Evolutionary conservation across 306 rosid species (phyloP).

Genomic region (Vigna unguiculata): DNA sequence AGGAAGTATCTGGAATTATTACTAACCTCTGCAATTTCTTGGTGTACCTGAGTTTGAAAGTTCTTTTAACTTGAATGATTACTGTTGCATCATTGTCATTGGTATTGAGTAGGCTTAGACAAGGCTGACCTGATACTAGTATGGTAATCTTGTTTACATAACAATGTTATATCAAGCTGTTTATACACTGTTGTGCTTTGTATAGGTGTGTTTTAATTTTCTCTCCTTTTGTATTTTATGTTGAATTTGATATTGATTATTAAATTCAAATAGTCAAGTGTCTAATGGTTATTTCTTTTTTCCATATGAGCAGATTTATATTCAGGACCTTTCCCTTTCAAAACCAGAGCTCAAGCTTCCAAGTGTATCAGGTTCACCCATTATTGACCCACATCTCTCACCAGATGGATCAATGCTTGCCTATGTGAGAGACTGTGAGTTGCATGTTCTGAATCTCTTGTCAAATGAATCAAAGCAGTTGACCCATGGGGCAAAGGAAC

Average conservation of each 20-base stretch:
- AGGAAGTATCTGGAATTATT: conserved; percentile 25
- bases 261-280: conserved; percentile 43
- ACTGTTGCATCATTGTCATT: conserved; percentile 13
- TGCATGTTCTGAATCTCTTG: conserved; percentile 73
- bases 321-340: conserved; percentile 72
- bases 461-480: conserved; percentile 74
- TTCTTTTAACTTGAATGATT: conserved; percentile 12
- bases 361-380: conserved; percentile 66
- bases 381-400: conserved; percentile 90
- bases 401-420: conserved; percentile 89
- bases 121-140: neutral
- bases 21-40: conserved; percentile 6
- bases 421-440: conserved; percentile 75
- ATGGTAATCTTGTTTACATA: conserved; percentile 5
- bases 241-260: conserved; percentile 4
- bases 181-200: conserved; percentile 2
- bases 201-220: neutral
- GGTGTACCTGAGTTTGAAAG: conserved; percentile 18
- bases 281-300: conserved; percentile 40
- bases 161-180: conserved; percentile 23
- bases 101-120: conserved; percentile 22
- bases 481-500: conserved; percentile 72
- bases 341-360: conserved; percentile 79
- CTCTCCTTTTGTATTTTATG: neutral
- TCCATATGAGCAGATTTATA: conserved; percentile 69